Conservation (phyloP, 306 rosid genomes). For the Cicer yamashitae region DNA sequence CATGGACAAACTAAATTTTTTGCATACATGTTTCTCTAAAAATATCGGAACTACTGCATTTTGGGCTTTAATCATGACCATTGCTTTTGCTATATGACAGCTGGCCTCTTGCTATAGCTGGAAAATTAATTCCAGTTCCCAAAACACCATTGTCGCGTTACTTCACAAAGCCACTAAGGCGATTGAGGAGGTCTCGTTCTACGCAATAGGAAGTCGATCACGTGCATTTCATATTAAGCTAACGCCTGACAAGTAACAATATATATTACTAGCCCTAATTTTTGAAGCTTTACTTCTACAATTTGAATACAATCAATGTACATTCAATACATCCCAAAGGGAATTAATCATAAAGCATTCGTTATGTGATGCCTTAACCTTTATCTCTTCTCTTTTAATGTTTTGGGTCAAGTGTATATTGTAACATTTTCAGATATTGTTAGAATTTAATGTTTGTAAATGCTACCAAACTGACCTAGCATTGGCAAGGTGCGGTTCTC, state of each 20-base stretch:
- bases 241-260: conserved; percentile 37
- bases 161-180: conserved; percentile 50
- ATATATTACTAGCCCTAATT: conserved; percentile 31
- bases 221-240: conserved; percentile 31
- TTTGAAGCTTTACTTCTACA: conserved; percentile 28
- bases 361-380: conserved; percentile 30
- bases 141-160: conserved; percentile 62
- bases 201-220: conserved; percentile 31
- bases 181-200: conserved; percentile 51
- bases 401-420: conserved; percentile 44
- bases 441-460: conserved; percentile 23
- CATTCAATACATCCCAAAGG: conserved; percentile 38
- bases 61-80: conserved; percentile 24
- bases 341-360: conserved; percentile 35
- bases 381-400: not conserved
- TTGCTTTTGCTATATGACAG: conserved; percentile 51
- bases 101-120: conserved; percentile 89
- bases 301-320: conserved; percentile 38
- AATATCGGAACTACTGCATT: not conserved
- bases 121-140: conserved; percentile 92
- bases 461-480: conserved; percentile 29
- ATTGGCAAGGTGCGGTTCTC: conserved; percentile 14
- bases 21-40: not conserved
- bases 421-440: conserved; percentile 30
- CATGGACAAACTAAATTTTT: conserved; percentile 3